These are phyloP conservation scores for Trametes villosa DNA, from an alignment of 768 basidiomycete genomes.

Conservation along the genomic window DNA sequence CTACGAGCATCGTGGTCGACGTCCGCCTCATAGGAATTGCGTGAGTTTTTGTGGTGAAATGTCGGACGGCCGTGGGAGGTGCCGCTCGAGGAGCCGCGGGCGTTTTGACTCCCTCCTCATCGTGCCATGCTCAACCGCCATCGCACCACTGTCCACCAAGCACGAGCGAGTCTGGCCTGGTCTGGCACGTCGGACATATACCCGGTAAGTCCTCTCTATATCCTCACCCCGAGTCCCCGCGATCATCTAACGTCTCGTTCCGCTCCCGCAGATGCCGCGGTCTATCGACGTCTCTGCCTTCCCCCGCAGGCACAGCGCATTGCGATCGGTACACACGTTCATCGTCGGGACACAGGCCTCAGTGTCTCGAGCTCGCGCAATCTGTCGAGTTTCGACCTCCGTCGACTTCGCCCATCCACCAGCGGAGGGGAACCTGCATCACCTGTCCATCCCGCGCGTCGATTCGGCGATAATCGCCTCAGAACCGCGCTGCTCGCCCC, in stretches of 20 bases:
- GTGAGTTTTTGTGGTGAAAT: too few relatives aligned
- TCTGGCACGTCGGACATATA: not conserved
- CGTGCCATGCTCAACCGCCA: too few relatives aligned
- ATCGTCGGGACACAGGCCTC: not conserved
- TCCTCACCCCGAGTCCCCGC: not conserved
- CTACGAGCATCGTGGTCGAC: too few relatives aligned
- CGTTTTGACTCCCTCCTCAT: too few relatives aligned
- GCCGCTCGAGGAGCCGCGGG: too few relatives aligned
- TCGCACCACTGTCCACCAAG: too few relatives aligned
- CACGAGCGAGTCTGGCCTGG: not conserved
- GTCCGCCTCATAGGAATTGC: too few relatives aligned
- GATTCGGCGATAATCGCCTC: slow-evolving; percentile 6
- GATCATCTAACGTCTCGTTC: not conserved
- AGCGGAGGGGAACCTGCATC: not conserved
- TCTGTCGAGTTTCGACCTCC: not conserved
- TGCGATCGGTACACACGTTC: not conserved
- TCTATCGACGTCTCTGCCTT: not conserved
- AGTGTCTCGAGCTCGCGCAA: not conserved
- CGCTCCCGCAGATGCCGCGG: not conserved
- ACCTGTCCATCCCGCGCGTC: not conserved
- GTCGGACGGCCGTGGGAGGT: too few relatives aligned
- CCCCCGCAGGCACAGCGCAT: slow-evolving; percentile 11
- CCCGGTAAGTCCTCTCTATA: not conserved
- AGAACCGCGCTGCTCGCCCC: not conserved
- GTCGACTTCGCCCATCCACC: not conserved